Base-by-base conservation (phyloP, 345 rosid species). In the Alliaria petiolata region DNA sequence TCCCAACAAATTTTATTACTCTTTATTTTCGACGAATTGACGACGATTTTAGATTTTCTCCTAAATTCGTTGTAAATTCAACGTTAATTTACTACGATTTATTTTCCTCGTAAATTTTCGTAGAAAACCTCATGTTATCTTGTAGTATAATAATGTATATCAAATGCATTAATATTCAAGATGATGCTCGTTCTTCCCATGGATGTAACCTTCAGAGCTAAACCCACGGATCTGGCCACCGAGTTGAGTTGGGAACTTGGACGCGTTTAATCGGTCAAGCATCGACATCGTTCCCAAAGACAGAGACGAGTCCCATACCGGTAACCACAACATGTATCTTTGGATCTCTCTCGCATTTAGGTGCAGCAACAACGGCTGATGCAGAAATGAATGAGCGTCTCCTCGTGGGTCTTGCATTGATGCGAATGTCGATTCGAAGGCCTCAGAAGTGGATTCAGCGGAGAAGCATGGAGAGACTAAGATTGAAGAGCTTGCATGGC, bases 151-250 rank as follows among this genome's bases (percentile, higher is more conserved):
- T n/a, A n/a, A n/a, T n/a, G n/a, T n/a, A n/a, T n/a, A n/a, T n/a
- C n/a, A n/a, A n/a, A n/a, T n/a, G n/a, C n/a, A n/a, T n/a, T n/a
- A n/a, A n/a, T n/a, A n/a, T n/a, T 14, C 47, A 43, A 43, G 19
- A 14, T 1, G 90, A 77, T 97, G 73, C 70, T 95, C 97, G 69
- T 89, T 95, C 83, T 91, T 95, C 19, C 96, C 96, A 71, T 91
- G 93, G 70, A 95, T 89, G 77, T 87, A 89, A 3, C 96, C 99
- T 70, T 84, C 68, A 0, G 95, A 78, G 60, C 22, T 70, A 82
- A 95, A 91, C 58, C 98, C 97, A 31, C 89, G 86, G 83, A 93
- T 93, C 95, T 93, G 98, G 35, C 97, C 98, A 3, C 83, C 99
- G 81, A 93, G 91, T 60, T 96, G 77, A 60, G 97, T 91, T 0